phyloP scores from a whole-genome alignment of 2,329 filamentous ascomycete genomes.

The Aspergillus neotritici region DNA sequence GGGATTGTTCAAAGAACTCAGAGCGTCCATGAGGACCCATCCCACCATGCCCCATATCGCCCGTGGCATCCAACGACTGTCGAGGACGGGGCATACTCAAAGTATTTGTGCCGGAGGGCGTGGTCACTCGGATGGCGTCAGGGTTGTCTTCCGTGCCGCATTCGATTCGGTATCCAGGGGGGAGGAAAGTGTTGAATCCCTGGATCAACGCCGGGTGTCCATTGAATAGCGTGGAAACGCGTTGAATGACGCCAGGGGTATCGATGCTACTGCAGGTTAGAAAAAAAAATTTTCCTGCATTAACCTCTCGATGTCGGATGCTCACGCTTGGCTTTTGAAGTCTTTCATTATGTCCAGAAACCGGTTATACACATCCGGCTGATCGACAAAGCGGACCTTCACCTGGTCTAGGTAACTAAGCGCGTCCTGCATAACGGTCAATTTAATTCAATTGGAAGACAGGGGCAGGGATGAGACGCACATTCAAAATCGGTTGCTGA shows the following conservation, averaged over 20 bases:
- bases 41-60: slow-evolving; percentile 28
- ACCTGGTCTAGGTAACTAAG: slow-evolving; percentile 97
- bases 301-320: slow-evolving; percentile 17
- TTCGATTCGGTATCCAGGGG: slow-evolving; percentile 92
- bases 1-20: slow-evolving; percentile 39
- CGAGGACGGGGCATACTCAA: slow-evolving; percentile 61
- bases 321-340: slow-evolving; percentile 93
- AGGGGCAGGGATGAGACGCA: slow-evolving; percentile 33
- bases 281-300: not conserved
- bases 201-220: slow-evolving; percentile 94
- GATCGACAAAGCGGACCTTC: slow-evolving; percentile 94
- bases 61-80: slow-evolving; percentile 30
- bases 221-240: slow-evolving; percentile 91
- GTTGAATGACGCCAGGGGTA: slow-evolving; percentile 93
- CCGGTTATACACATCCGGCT: slow-evolving; percentile 93
- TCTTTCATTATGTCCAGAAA: slow-evolving; percentile 99
- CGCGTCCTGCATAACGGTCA: slow-evolving; percentile 53
- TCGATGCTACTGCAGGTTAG: slow-evolving; percentile 60
- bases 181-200: slow-evolving; percentile 96
- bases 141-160: slow-evolving; percentile 91
- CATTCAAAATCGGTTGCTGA: slow-evolving; percentile 74
- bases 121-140: slow-evolving; percentile 93
- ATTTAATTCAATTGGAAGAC: not conserved
- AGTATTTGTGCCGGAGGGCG: slow-evolving; percentile 93
- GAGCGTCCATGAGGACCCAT: slow-evolving; percentile 29